phyloP scores from a whole-genome alignment of 495 filamentous ascomycete species.

The Bryoglossum gracile region DNA sequence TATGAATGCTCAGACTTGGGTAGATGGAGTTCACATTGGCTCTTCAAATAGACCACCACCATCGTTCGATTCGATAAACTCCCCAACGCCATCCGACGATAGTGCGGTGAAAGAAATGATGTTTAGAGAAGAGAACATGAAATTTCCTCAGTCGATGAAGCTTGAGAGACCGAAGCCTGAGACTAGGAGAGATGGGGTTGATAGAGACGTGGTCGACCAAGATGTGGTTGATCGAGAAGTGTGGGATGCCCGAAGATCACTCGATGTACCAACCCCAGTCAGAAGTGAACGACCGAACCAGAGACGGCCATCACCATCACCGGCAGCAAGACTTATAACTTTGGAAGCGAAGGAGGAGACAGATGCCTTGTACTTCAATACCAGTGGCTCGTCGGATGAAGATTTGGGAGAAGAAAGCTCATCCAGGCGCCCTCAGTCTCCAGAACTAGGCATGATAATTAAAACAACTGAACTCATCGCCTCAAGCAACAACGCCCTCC shows the following conservation, averaged over 20 bases:
- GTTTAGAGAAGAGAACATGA: conserved; percentile 31
- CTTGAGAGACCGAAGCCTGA: conserved; percentile 29
- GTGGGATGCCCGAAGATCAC: too few species aligned
- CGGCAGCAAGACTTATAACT: neutral
- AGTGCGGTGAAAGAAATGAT: conserved; percentile 19
- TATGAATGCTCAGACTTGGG: conserved; percentile 7
- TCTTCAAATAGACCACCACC: conserved; percentile 4
- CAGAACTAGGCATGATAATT: conserved; percentile 9
- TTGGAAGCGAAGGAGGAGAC: conserved; percentile 8
- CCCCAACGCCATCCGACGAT: conserved; percentile 11
- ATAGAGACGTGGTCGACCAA: neutral
- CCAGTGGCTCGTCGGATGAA: conserved; percentile 16
- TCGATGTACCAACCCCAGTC: too few species aligned
- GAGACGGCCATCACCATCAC: neutral
- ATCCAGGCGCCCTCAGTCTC: neutral
- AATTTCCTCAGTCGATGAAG: conserved; percentile 34
- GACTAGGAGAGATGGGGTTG: conserved; percentile 9
- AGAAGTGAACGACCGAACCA: neutral
- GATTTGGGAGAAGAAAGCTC: conserved; percentile 9
- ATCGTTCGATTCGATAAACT: conserved; percentile 15
- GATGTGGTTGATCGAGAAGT: neutral
- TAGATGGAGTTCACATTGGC: conserved; percentile 1
- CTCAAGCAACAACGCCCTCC: conserved; percentile 9
- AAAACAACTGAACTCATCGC: conserved; percentile 14
- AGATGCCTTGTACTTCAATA: conserved; percentile 10